These are phyloP conservation scores for Arthroderma sp. DNA, from an alignment of 2,329 filamentous ascomycete genomes.

Conservation along the genomic window DNA sequence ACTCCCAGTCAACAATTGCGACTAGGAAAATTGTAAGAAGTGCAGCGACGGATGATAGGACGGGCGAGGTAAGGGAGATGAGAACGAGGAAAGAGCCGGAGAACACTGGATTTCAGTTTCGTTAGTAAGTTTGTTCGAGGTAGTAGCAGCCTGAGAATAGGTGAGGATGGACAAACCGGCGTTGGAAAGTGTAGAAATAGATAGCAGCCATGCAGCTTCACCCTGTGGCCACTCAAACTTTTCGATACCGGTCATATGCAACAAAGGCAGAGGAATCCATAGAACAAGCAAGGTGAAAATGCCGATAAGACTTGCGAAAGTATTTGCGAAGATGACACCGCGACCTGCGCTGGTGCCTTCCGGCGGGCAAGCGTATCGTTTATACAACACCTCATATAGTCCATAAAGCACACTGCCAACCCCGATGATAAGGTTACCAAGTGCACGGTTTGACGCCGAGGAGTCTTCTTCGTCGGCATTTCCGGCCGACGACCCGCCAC, in stretches of 20 bases:
- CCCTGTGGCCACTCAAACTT: constrained; percentile 69
- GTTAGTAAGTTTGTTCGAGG: background rate
- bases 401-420: constrained; percentile 85
- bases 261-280: constrained; percentile 79
- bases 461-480: constrained; percentile 24
- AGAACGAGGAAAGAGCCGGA: constrained; percentile 86
- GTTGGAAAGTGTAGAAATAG: constrained; percentile 72
- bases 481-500: constrained; percentile 52
- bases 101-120: constrained; percentile 40
- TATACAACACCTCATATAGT: constrained; percentile 95
- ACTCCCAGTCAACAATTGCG: constrained; percentile 75
- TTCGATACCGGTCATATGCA: constrained; percentile 69
- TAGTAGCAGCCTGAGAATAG: background rate
- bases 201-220: constrained; percentile 64
- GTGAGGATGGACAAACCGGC: constrained; percentile 44
- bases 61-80: constrained; percentile 83
- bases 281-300: constrained; percentile 72
- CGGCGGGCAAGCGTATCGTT: constrained; percentile 81
- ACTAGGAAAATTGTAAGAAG: constrained; percentile 95
- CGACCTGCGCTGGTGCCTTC: constrained; percentile 72
- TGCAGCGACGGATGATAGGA: constrained; percentile 82
- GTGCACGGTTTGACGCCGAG: constrained; percentile 53
- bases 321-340: constrained; percentile 93
- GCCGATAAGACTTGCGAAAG: constrained; percentile 78
- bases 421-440: constrained; percentile 88